Conservation (phyloP, 2,329 filamentous ascomycete genomes). For the Stemphylium lycopersici region DNA sequence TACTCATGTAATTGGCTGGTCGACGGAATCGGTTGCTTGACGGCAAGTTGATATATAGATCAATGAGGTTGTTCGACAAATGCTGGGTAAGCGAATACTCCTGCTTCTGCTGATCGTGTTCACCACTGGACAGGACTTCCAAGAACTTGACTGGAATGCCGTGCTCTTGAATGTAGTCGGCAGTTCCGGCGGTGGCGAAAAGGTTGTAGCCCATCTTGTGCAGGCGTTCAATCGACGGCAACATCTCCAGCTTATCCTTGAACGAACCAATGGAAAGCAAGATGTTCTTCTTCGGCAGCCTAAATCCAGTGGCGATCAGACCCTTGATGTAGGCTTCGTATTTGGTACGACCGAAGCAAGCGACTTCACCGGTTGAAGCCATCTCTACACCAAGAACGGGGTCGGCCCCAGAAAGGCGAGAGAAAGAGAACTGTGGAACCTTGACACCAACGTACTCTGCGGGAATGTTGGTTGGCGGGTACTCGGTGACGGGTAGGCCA, state of each 20-base stretch:
- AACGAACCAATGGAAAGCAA: conserved; percentile 94
- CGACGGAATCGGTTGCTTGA: conserved; percentile 97
- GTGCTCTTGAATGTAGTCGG: conserved; percentile 94
- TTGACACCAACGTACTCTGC: conserved; percentile 92
- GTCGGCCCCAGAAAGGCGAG: conserved; percentile 91
- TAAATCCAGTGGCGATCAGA: conserved; percentile 93
- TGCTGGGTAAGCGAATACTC: conserved; percentile 98
- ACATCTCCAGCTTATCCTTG: conserved; percentile 98
- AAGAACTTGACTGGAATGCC: conserved; percentile 91
- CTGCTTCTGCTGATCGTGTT: conserved; percentile 81
- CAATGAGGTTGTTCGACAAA: conserved; percentile 95
- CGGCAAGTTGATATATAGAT: conserved; percentile 98
- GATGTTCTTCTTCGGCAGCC: conserved; percentile 93
- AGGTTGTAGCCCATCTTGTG: conserved; percentile 92
- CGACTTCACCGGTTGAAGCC: conserved; percentile 98
- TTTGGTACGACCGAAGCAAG: conserved; percentile 93
- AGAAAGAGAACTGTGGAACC: conserved; percentile 99
- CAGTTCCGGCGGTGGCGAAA: conserved; percentile 94
- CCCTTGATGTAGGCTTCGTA: conserved; percentile 98
- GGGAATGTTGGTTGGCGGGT: conserved; percentile 77
- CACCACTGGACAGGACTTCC: conserved; percentile 70
- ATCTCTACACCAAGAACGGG: conserved; percentile 98
- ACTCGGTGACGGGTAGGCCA: conserved; percentile 78
- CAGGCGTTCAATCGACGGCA: conserved; percentile 88
- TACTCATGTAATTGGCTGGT: conserved; percentile 97